phyloP scores from a whole-genome alignment of 164 flowering plant species.

The Kalanchoe fedtschenkoi region DNA sequence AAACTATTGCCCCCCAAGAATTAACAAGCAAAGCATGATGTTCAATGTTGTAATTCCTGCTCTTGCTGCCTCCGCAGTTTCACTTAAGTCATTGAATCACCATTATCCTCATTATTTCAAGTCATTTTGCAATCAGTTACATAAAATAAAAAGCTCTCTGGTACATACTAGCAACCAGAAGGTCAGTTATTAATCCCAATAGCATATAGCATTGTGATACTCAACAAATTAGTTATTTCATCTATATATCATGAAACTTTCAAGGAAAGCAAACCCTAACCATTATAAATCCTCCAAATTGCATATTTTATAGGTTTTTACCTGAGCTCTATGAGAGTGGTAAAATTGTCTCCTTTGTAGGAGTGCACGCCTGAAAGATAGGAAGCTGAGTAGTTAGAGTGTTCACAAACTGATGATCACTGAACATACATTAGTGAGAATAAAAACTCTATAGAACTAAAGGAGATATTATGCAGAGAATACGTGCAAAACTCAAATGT shows the following conservation, averaged over 20 bases:
- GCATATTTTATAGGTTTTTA: too few species aligned
- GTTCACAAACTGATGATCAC: not conserved
- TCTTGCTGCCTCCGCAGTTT: not conserved
- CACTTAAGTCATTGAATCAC: not conserved
- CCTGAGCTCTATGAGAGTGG: constrained; percentile 99
- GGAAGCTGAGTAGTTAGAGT: not conserved
- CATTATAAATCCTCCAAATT: not conserved
- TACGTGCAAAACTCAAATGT: too few species aligned
- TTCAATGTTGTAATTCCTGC: not conserved
- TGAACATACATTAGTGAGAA: not conserved
- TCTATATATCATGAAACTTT: not conserved
- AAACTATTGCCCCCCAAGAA: not conserved
- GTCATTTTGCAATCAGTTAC: not conserved
- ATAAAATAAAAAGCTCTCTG: not conserved
- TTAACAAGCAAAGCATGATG: not conserved
- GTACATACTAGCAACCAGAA: not conserved
- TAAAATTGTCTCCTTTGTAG: constrained; percentile 83
- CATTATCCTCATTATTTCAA: not conserved
- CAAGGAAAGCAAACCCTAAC: too few species aligned
- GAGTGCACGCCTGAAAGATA: constrained; percentile 51
- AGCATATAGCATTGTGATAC: not conserved
- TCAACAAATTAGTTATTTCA: not conserved
- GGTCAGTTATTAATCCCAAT: not conserved
- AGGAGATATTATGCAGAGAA: not conserved
- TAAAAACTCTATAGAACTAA: not conserved